These are phyloP conservation scores for Ampelomyces quisqualis DNA, from an alignment of 2,329 filamentous ascomycete genomes.

Conservation along the genomic window DNA sequence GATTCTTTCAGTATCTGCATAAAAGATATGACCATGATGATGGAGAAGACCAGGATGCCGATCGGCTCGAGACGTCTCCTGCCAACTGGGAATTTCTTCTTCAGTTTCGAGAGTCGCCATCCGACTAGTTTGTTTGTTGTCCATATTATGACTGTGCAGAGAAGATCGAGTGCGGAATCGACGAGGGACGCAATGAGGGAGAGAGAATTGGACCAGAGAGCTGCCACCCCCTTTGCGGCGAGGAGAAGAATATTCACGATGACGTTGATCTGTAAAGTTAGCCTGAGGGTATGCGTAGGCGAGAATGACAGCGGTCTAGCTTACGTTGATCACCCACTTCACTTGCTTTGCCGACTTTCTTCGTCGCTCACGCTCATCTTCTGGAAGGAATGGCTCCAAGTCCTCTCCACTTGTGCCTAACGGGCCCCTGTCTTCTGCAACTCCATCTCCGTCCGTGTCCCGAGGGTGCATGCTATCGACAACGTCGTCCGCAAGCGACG, in stretches of 20 bases:
- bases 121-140: slow-evolving; percentile 59
- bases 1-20: slow-evolving; percentile 62
- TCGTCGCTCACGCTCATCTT: slow-evolving; percentile 55
- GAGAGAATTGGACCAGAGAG: slow-evolving; percentile 58
- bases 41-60: slow-evolving; percentile 63
- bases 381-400: slow-evolving; percentile 57
- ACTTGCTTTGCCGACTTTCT: slow-evolving; percentile 51
- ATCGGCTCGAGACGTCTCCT: slow-evolving; percentile 58
- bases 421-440: slow-evolving; percentile 55
- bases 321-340: slow-evolving; percentile 58
- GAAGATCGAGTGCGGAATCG: slow-evolving; percentile 61
- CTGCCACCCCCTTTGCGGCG: slow-evolving; percentile 57
- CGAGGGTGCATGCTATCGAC: slow-evolving; percentile 60
- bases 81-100: slow-evolving; percentile 58
- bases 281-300: slow-evolving; percentile 5
- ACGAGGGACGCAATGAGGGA: slow-evolving; percentile 63
- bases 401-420: slow-evolving; percentile 53
- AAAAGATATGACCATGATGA: slow-evolving; percentile 64
- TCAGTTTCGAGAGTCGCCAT: slow-evolving; percentile 56
- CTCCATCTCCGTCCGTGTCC: slow-evolving; percentile 58
- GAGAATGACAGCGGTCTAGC: slow-evolving; percentile 3
- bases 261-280: slow-evolving; percentile 55
- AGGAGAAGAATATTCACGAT: slow-evolving; percentile 61
- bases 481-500: slow-evolving; percentile 58
- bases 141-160: slow-evolving; percentile 64